These are phyloP conservation scores for Beauveria medogensis DNA, from an alignment of 2,329 filamentous ascomycete species.

Conservation along the genomic window DNA sequence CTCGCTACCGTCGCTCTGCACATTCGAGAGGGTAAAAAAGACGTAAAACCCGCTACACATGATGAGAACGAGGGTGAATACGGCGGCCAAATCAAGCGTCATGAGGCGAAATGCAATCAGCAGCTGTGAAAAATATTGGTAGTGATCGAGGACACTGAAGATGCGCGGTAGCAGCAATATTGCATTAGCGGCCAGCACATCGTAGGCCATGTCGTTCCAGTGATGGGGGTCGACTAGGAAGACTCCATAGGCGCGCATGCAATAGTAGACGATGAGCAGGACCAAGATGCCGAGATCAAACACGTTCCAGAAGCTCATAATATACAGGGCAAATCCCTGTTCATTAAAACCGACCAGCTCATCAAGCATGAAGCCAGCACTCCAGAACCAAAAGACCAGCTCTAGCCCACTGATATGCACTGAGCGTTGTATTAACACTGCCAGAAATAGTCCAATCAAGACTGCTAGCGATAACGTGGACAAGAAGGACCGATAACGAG, in stretches of 20 bases:
- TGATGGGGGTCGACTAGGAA: slow-evolving; percentile 67
- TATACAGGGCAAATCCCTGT: slow-evolving; percentile 90
- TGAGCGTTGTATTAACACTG: slow-evolving; percentile 69
- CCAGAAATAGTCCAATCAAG: slow-evolving; percentile 75
- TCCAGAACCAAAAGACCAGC: slow-evolving; percentile 95
- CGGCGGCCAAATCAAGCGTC: slow-evolving; percentile 79
- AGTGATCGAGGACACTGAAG: slow-evolving; percentile 89
- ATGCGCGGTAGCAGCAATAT: slow-evolving; percentile 83
- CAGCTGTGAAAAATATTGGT: slow-evolving; percentile 91
- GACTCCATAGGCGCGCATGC: slow-evolving; percentile 79
- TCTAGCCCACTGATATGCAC: slow-evolving; percentile 76
- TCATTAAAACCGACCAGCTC: slow-evolving; percentile 95
- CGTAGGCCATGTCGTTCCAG: slow-evolving; percentile 80
- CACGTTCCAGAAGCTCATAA: slow-evolving; percentile 96
- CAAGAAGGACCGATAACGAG: slow-evolving; percentile 82
- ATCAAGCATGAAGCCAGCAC: slow-evolving; percentile 91
- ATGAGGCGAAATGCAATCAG: slow-evolving; percentile 91
- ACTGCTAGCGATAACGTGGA: slow-evolving; percentile 83
- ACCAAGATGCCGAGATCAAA: slow-evolving; percentile 88
- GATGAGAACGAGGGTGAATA: slow-evolving; percentile 77
- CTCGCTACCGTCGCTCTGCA: slow-evolving; percentile 58
- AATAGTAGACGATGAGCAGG: slow-evolving; percentile 81
- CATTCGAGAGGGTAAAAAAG: slow-evolving; percentile 77
- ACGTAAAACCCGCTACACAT: slow-evolving; percentile 93
- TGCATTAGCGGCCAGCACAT: slow-evolving; percentile 86